Evolutionary conservation across 2,329 filamentous ascomycete genomes (phyloP).

Genomic region (Penicillium aurantiogriseum): DNA sequence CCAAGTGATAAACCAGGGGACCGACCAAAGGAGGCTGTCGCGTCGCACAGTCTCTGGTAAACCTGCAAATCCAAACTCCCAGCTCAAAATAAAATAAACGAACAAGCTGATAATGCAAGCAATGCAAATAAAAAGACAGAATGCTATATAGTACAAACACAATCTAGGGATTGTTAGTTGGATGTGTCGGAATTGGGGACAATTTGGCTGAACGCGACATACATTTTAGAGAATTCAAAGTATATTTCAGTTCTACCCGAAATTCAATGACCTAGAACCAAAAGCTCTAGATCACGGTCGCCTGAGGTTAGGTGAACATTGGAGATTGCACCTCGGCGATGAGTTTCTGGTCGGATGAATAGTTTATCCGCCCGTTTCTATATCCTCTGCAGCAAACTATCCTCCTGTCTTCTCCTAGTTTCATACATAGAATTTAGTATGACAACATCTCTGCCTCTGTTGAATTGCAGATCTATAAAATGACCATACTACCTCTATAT

Average conservation of each 20-base stretch:
- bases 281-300: conserved; percentile 4
- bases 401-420: not conserved
- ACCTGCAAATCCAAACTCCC: not conserved
- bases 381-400: not conserved
- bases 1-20: not conserved
- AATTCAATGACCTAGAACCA: not conserved
- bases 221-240: not conserved
- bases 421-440: not conserved
- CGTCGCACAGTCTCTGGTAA: not conserved
- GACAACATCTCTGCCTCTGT: not conserved
- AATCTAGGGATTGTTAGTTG: conserved; percentile 10
- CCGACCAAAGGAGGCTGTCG: not conserved
- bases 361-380: conserved; percentile 1
- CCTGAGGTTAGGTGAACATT: conserved; percentile 1
- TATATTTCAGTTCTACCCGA: not conserved
- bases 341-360: conserved; percentile 9
- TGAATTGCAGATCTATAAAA: not conserved
- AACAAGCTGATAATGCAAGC: not conserved
- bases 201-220: not conserved
- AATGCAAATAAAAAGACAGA: conserved; percentile 4
- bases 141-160: conserved; percentile 9
- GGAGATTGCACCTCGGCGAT: conserved; percentile 8
- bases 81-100: not conserved
- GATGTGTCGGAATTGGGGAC: not conserved
- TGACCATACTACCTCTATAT: not conserved